Conservation (phyloP, 2,329 filamentous ascomycete genomes). For the Xylaria sp. region DNA sequence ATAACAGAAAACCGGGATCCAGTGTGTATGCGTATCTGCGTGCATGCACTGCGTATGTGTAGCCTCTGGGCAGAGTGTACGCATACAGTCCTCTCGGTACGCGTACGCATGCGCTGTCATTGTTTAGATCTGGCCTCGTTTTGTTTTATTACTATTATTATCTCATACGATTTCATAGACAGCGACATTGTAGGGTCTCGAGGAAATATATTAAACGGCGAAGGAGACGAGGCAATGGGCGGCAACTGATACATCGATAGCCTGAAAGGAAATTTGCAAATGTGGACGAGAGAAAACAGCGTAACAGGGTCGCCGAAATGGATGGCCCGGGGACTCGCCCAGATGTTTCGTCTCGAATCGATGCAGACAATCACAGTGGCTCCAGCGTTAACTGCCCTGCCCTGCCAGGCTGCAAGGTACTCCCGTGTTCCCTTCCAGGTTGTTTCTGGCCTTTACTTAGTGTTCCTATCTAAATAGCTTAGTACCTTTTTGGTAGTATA, state of each 20-base stretch:
- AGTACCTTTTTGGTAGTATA: background rate
- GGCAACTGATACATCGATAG: slow-evolving; percentile 24
- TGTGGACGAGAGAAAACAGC: background rate
- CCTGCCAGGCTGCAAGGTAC: too few relatives aligned
- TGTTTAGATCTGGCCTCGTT: slow-evolving; percentile 19
- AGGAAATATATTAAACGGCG: slow-evolving; percentile 8
- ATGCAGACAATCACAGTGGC: background rate
- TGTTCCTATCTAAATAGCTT: too few relatives aligned
- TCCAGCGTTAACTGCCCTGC: too few relatives aligned
- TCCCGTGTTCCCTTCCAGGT: slow-evolving; percentile 3
- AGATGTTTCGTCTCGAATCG: background rate
- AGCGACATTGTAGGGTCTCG: background rate
- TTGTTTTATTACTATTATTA: slow-evolving; percentile 5
- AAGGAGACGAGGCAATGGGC: slow-evolving; percentile 11
- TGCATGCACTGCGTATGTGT: background rate
- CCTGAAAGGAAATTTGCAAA: background rate
- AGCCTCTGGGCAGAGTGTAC: background rate
- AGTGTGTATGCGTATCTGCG: background rate
- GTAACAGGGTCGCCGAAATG: background rate
- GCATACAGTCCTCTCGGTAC: background rate
- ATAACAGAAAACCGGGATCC: slow-evolving; percentile 20
- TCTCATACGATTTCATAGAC: background rate
- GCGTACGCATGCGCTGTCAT: slow-evolving; percentile 35
- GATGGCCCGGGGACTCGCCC: background rate
- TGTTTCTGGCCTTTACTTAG: too few relatives aligned